Base-by-base conservation (phyloP, 2,329 filamentous ascomycete genomes). In the Talaromyces albobiverticillius region DNA sequence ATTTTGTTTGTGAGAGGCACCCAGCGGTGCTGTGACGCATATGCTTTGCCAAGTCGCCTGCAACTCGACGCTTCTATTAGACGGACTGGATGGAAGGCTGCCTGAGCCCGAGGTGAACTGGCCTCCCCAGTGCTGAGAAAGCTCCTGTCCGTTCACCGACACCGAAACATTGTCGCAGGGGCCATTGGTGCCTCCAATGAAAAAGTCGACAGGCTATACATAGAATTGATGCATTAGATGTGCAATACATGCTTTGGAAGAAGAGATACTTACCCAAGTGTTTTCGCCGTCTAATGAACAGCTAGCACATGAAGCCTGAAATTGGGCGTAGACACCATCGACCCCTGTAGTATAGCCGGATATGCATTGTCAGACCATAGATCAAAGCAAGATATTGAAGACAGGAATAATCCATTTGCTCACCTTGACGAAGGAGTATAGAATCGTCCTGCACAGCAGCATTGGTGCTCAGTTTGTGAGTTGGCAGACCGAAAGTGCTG, bases 191-290 rank as follows among this genome's bases (percentile, higher is more conserved):
- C 55, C 57, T 32, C 60, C 56, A 23, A 66, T 60, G 22, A 61
- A 57, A 18, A 70, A 51, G 6, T 67, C 57, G 48, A 69, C 61
- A 52, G 64, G 58, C 67, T 70, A 49, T 25, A 29, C 10, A n/a
- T 16, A 6, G 36, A 29, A 51, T 59, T 52, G 57, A 54, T 36
- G 2, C 18, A 40, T 40, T 22, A 40, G 36, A 16, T 16, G 11
- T 40, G 36, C 4, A 40, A 22, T 40, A 10, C 16, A 38, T 3
- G n/a, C 36, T 3, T 14, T n/a, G 13, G 45, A 20, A 23, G 13
- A 9, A 22, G 32, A 40, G 23, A 34, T 18, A 9, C 59, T 50
- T 58, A 64, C 62, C 50, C 59, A 59, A 31, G 29, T 43, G 51
- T 57, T 51, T 20, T 45, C 22, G 8, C 45, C 46, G 14, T 55